Base-by-base conservation (phyloP, 2,329 filamentous ascomycete species). In the Ilyonectria mors-panacis region DNA sequence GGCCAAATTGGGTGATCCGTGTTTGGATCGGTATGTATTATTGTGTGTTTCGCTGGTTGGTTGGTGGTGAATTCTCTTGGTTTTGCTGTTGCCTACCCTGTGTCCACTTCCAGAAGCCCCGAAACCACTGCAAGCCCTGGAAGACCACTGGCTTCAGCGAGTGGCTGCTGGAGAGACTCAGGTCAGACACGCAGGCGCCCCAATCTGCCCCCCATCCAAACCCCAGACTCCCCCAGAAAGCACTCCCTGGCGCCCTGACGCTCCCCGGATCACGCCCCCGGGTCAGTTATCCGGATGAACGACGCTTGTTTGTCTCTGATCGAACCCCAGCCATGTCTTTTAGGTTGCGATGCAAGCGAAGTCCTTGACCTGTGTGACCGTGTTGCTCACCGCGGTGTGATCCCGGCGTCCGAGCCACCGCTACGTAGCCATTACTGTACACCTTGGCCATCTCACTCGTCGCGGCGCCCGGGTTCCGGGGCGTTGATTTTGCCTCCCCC, bases 21-120 rank as follows among this genome's bases (percentile, higher is more conserved):
- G 10, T n/a, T 30, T 30, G n/a, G 17, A 35, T 53, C 30, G 50
- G 50, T 35, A 51, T 37, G 50, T 21, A 33, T 21, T 21, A 23
- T 26, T 48, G 26, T n/a, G 30, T 57, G 59, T 57, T 39, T 56
- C 51, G 23, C 59, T 56, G 30, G 42, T 42, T 63, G 42, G 51
- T 35, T 39, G 58, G 19, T 56, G 42, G 30, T 55, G 17, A 51
- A 39, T 15, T 55, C 28, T 35, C 12, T 48, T n/a, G 47, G 37
- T 39, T 39, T 39, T 39, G 37, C 37, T 39, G 37, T 15, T 21
- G 33, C 13, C 35, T 23, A 9, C 35, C 13, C 37, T 17, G 37
- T 33, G 28, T 5, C 15, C 15, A 17, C 15, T 26, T 28, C 45
- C 23, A 4, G 13, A 26, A 39, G 37, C 37, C 35, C 15, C 17